Evolutionary conservation across 176 grass and related monocot species (phyloP).

Genomic region (Avena insularis): DNA sequence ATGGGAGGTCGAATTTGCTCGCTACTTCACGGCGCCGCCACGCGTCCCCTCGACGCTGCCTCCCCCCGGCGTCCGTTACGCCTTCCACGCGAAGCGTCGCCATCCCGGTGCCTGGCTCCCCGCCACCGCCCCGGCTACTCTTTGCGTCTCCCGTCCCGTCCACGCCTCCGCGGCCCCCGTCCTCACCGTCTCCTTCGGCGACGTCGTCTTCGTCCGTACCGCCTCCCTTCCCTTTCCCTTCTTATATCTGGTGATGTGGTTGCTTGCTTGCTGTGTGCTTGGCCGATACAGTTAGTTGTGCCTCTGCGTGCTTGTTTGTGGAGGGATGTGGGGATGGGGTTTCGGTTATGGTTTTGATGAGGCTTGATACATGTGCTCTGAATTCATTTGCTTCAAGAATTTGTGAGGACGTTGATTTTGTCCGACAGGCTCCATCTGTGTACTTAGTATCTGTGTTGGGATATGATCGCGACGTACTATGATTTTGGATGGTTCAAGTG

Average conservation of each 20-base stretch:
- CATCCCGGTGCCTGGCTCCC: conserved; percentile 59
- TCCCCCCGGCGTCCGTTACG: conserved; percentile 44
- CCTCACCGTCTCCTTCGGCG: conserved; percentile 59
- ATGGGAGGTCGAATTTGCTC: conserved; percentile 70
- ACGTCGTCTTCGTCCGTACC: conserved; percentile 54
- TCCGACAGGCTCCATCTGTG: background rate
- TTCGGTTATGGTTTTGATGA: background rate
- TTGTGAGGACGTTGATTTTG: conserved; percentile 12
- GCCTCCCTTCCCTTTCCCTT: background rate
- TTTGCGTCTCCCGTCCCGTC: conserved; percentile 40
- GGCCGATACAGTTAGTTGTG: background rate
- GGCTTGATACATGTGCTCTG: background rate
- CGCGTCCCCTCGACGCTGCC: conserved; percentile 2
- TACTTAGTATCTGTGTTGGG: too few relatives aligned
- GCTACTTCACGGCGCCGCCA: conserved; percentile 55
- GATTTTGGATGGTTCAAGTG: background rate
- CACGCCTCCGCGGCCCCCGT: conserved; percentile 19
- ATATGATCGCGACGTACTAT: background rate
- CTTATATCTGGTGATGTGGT: background rate
- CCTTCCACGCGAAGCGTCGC: conserved; percentile 25
- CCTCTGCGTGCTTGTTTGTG: background rate
- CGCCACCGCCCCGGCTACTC: conserved; percentile 30
- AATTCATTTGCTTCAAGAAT: conserved; percentile 19
- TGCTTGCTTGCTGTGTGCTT: conserved; percentile 18
- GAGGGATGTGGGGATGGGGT: background rate